Evolutionary conservation across 2,329 filamentous ascomycete genomes (phyloP), one percentile per base, ranked within the genome.

Genomic region (Aspergillus tubingensis): DNA sequence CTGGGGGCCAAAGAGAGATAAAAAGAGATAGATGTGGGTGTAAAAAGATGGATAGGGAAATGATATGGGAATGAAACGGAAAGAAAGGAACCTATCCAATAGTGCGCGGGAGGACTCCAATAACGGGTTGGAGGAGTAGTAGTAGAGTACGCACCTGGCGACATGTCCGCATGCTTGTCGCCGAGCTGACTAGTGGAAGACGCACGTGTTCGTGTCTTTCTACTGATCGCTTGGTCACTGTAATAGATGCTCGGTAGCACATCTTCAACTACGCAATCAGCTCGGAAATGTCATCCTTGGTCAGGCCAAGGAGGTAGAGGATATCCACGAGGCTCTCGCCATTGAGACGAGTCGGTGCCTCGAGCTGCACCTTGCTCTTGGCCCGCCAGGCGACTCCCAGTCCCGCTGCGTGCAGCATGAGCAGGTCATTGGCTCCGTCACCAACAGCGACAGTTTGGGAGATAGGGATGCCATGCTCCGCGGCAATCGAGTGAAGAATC

Each of bases 401-500:
- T 6, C 85, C 86, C 5, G 86, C 86, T 6, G 82, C 81, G 52
- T 82, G 79, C 74, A 89, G 85, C 86, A 89, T 89, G 15, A 83
- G 81, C 25, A 89, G 76, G 68, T 89, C 86, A 65, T 89, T 89
- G 23, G 85, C 86, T 36, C 86, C 86, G 66, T 89, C 86, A 8
- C 86, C 86, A 2, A 89, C 81, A 11, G 83, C 83, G 32, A 88
- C 74, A 2, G 83, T 83, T 67, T 86, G 81, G 7, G 83, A 80
- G 8, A 85, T 73, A 2, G 80, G 74, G 25, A 88, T 83, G 2
- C 76, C 77, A 62, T 87, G 81, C 39, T 83, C 79, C 13, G 77
- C 77, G 3, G 85, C 84, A 62, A 88, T 81, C 50, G 81, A 79
- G 8, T 79, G 70, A 25, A 88, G 79, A 27, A 87, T 78, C 43